Evolutionary conservation across 208 protist species (phyloP), one percentile per base, ranked within the genome.

Genomic region (Giardia duodenalis): DNA sequence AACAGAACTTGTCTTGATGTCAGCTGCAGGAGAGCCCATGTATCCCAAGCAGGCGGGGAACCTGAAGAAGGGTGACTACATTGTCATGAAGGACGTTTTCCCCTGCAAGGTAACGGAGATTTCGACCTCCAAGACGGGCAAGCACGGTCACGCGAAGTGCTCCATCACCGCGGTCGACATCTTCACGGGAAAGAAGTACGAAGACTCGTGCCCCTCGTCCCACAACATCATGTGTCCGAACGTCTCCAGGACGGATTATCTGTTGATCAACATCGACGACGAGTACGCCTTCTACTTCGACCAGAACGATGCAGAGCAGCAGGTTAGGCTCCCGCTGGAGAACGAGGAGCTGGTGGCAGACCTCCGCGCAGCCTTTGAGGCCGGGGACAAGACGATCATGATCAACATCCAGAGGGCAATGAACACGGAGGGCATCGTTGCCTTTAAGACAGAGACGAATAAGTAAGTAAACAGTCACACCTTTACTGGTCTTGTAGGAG

Each of bases 101-200:
- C 93, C 93, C 30, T 93, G 93, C 93, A 94, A 94, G 67, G 46
- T 94, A 30, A 30, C 44, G 76, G 67, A 93, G 3, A 76, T 87
- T 57, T 86, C 48, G 3, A 45, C 46, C 39, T 94, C 91, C 0
- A 94, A 94, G 67, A 93, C 93, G 43, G 93, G 93, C n/a, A 94
- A 94, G 92, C 93, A 94, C 46, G 93, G 93, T 90, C 93, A 93
- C 43, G 93, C 93, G n/a, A 94, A 94, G 47, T 48, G 30, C 45
- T 90, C 30, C 1, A 86, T 92, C 44, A 67, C 46, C 45, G 92
- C 76, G 46, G 57, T 88, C 67, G 93, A 94, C 48, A 94, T 94
- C 88, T 94, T 94, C 57, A 92, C 76, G 45, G 92, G 92, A 44
- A 88, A 87, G 19, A 94, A 93, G 76, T 47, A 67, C 44, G 93